phyloP scores from a whole-genome alignment of 1,284 basidiomycete species.

The Mrakiaceae sp. region DNA sequence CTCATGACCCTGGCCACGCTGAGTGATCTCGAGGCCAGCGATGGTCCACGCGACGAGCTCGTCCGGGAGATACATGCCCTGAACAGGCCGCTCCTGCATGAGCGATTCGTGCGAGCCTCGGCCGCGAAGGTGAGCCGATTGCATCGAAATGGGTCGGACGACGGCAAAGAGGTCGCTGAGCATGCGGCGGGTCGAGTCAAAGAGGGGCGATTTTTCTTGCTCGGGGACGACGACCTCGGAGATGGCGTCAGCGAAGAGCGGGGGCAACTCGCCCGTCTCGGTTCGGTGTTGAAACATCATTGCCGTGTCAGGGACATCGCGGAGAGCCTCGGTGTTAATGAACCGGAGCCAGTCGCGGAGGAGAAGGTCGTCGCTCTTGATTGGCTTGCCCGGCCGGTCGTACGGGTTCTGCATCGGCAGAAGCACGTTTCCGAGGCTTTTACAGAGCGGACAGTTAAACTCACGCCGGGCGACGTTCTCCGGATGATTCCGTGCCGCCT shows the following conservation, averaged over 20 bases:
- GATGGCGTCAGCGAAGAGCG: conserved; percentile 32
- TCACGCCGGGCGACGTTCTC: conserved; percentile 86
- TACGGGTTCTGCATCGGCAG: conserved; percentile 53
- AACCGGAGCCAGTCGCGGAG: conserved; percentile 27
- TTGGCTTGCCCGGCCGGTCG: conserved; percentile 16
- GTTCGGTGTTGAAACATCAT: conserved; percentile 35
- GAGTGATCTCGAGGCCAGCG: conserved; percentile 64
- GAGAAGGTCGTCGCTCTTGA: conserved; percentile 21
- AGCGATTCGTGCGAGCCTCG: conserved; percentile 20
- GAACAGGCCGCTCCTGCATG: conserved; percentile 13
- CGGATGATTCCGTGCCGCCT: conserved; percentile 87
- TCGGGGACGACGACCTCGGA: conserved; percentile 22
- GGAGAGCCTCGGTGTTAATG: conserved; percentile 31
- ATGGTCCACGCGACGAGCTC: conserved; percentile 85
- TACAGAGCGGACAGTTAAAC: conserved; percentile 97
- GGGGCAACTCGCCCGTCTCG: conserved; percentile 33
- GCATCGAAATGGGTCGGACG: conserved; percentile 30
- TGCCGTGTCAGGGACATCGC: conserved; percentile 29
- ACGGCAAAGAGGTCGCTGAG: conserved; percentile 28
- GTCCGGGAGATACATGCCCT: conserved; percentile 66
- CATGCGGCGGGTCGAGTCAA: conserved; percentile 22
- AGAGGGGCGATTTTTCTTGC: conserved; percentile 7
- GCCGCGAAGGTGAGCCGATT: conserved; percentile 29
- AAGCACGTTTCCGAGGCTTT: conserved; percentile 88
- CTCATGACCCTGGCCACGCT: conserved; percentile 49